phyloP scores from a whole-genome alignment of 2,329 filamentous ascomycete genomes.

The Trichophyton verrucosum region DNA sequence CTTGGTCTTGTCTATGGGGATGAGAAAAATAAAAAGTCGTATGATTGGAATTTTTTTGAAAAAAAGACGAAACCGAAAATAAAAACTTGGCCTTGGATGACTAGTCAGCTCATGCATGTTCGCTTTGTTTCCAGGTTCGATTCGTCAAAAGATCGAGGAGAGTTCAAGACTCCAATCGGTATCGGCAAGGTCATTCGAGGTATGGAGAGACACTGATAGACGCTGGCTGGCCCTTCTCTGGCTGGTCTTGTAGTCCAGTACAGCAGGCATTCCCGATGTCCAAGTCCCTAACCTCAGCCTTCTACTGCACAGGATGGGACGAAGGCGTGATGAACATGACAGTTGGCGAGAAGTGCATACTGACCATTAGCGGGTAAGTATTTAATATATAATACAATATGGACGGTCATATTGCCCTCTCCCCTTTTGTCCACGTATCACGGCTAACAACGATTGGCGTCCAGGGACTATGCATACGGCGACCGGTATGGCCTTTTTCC shows the following conservation, averaged over 20 bases:
- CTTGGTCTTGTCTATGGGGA: not conserved
- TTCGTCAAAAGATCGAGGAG: constrained; percentile 58
- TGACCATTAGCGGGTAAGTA: constrained; percentile 65
- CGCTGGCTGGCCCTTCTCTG: not conserved
- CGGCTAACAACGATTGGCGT: not conserved
- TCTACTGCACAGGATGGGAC: constrained; percentile 54
- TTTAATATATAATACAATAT: not conserved
- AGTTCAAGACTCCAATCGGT: constrained; percentile 69
- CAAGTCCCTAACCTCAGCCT: not conserved
- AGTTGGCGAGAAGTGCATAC: constrained; percentile 75
- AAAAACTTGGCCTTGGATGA: too few relatives aligned
- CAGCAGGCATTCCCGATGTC: not conserved
- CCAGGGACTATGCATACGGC: constrained; percentile 32
- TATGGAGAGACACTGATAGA: constrained; percentile 30
- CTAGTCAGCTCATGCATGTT: constrained; percentile 1
- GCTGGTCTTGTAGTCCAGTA: not conserved
- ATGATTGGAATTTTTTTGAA: not conserved
- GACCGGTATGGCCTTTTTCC: constrained; percentile 22
- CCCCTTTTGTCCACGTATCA: not conserved
- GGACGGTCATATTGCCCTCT: not conserved
- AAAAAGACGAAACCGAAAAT: too few relatives aligned
- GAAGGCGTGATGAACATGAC: constrained; percentile 78
- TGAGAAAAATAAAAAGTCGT: not conserved
- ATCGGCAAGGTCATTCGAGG: constrained; percentile 76
- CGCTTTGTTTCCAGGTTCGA: constrained; percentile 57